These are phyloP conservation scores for Ochetophila trinervis DNA, from an alignment of 306 rosid genomes.

Conservation along the genomic window DNA sequence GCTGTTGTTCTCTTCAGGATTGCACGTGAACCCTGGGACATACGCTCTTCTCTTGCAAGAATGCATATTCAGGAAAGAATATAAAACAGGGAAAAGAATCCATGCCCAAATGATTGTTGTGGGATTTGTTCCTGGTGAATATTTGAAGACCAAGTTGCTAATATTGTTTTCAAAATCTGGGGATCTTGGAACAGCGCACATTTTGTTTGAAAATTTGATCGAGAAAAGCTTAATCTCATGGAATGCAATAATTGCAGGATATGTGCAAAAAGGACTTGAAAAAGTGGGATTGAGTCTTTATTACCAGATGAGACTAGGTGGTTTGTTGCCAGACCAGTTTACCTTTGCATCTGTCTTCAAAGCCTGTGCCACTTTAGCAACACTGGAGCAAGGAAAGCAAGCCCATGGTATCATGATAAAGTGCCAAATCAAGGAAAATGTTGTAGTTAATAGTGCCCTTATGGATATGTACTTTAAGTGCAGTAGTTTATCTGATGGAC, in stretches of 20 bases:
- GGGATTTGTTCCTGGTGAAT: conserved; percentile 53
- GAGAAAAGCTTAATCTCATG: conserved; percentile 56
- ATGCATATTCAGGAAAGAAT: conserved; percentile 61
- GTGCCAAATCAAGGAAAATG: conserved; percentile 54
- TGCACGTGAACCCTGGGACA: conserved; percentile 36
- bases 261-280: conserved; percentile 54
- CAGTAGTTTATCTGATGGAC: conserved; percentile 57
- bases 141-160: conserved; percentile 55
- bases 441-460: conserved; percentile 60
- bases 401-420: conserved; percentile 58
- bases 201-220: conserved; percentile 42
- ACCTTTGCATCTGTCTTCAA: conserved; percentile 72
- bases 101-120: conserved; percentile 57
- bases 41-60: conserved; percentile 78
- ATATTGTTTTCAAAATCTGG: conserved; percentile 66
- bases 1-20: conserved; percentile 46
- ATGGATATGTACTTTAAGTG: conserved; percentile 80
- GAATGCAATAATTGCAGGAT: conserved; percentile 64
- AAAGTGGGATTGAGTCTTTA: conserved; percentile 54
- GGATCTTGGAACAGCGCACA: conserved; percentile 45
- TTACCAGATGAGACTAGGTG: conserved; percentile 58
- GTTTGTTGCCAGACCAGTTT: conserved; percentile 66
- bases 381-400: conserved; percentile 65
- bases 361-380: conserved; percentile 69
- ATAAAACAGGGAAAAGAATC: conserved; percentile 51